phyloP scores from a whole-genome alignment of 257 asterid species.

The Handroanthus guayacan region DNA sequence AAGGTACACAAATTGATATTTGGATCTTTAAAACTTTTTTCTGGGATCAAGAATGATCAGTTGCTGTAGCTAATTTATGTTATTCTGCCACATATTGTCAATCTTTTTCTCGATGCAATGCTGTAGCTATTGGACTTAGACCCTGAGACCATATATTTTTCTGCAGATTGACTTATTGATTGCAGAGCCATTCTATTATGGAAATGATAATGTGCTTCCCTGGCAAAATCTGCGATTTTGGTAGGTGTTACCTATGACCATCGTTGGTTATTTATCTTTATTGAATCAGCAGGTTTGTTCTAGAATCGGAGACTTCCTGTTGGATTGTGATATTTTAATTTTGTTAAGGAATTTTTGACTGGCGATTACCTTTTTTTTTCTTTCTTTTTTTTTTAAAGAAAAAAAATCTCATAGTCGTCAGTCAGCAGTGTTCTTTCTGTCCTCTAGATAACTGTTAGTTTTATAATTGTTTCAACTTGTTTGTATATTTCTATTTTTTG shows the following conservation, averaged over 20 bases:
- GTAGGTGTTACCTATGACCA: slow-evolving; percentile 47
- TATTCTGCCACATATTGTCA: slow-evolving; percentile 16
- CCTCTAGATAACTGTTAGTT: too few relatives aligned
- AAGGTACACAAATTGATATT: slow-evolving; percentile 52
- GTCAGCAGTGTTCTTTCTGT: too few relatives aligned
- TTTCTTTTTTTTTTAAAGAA: too few relatives aligned
- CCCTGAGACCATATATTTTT: slow-evolving; percentile 6
- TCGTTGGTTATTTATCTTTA: slow-evolving; percentile 8
- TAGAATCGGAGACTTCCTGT: background rate
- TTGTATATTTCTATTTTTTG: too few relatives aligned
- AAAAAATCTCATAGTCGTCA: too few relatives aligned
- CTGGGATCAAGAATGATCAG: slow-evolving; percentile 16
- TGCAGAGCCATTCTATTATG: slow-evolving; percentile 95
- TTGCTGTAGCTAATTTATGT: slow-evolving; percentile 31
- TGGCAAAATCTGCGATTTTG: slow-evolving; percentile 95
- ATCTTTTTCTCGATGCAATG: slow-evolving; percentile 13
- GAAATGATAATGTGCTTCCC: slow-evolving; percentile 75
- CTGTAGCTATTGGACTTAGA: slow-evolving; percentile 23
- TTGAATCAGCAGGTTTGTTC: background rate
- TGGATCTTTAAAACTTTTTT: slow-evolving; percentile 12
- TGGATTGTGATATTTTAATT: background rate
- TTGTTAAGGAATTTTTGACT: background rate
- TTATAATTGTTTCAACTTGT: too few relatives aligned
- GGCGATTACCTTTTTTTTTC: background rate
- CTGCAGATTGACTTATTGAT: slow-evolving; percentile 78